Conservation (phyloP, 805 yeast species). For the Suhomyces pyralidae region DNA sequence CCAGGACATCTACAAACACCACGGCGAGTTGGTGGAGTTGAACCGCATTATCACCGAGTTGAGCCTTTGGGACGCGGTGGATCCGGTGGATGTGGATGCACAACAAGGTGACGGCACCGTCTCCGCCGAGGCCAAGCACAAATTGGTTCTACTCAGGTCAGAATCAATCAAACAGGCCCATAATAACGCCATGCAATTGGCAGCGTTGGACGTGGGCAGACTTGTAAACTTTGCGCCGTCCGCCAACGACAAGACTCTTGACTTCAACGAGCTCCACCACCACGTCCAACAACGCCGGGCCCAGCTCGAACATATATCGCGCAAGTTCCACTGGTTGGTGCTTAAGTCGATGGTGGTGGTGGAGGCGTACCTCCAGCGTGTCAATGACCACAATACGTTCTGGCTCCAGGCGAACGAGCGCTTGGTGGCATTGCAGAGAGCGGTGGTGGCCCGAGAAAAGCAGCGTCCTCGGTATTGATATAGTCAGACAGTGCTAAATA, state of each 20-base stretch:
- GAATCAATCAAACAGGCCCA: conserved; percentile 20
- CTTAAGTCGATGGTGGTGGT: conserved; percentile 29
- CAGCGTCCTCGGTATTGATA: background rate
- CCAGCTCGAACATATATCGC: conserved; percentile 14
- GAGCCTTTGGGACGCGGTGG: conserved; percentile 5
- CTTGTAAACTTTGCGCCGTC: conserved; percentile 17
- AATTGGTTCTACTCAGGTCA: conserved; percentile 20
- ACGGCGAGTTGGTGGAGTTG: conserved; percentile 19
- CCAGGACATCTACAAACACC: conserved; percentile 11
- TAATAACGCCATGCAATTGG: conserved; percentile 19
- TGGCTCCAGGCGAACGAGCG: conserved; percentile 25
- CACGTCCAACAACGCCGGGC: conserved; percentile 6
- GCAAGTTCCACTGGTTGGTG: conserved; percentile 19
- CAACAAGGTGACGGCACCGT: background rate
- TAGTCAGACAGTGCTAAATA: too few relatives aligned
- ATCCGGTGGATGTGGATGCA: background rate
- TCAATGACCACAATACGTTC: conserved; percentile 22
- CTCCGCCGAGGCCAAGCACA: conserved; percentile 14
- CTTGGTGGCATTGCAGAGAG: conserved; percentile 4
- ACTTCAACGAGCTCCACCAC: conserved; percentile 11
- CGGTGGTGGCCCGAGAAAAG: background rate
- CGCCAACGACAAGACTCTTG: conserved; percentile 15
- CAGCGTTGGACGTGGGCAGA: conserved; percentile 18
- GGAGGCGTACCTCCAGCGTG: conserved; percentile 23
- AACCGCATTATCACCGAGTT: conserved; percentile 17